These are phyloP conservation scores for Alectoria sarmentosa DNA, from an alignment of 495 filamentous ascomycete genomes.

Conservation along the genomic window DNA sequence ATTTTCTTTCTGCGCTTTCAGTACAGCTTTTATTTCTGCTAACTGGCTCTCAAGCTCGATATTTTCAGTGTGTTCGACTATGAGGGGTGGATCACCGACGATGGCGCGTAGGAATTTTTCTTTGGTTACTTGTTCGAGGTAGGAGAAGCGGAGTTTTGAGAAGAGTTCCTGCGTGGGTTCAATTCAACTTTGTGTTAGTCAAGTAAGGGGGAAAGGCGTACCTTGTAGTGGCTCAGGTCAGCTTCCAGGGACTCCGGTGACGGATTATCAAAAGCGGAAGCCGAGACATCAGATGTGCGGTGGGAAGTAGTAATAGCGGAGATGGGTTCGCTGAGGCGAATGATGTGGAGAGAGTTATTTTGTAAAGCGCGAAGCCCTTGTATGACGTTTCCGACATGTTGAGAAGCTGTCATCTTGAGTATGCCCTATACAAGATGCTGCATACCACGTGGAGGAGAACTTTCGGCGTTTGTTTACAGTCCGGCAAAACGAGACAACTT, in stretches of 20 bases:
- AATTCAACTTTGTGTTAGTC: not conserved
- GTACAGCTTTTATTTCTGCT: slow-evolving; percentile 59
- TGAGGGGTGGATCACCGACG: slow-evolving; percentile 78
- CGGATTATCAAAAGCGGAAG: slow-evolving; percentile 54
- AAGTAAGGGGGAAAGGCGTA: slow-evolving; percentile 23
- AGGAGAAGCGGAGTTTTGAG: slow-evolving; percentile 92
- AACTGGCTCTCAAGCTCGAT: slow-evolving; percentile 68
- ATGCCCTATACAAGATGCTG: not conserved
- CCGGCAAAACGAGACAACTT: not conserved
- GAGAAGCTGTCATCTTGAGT: slow-evolving; percentile 5
- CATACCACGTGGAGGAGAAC: not conserved
- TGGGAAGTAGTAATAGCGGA: slow-evolving; percentile 43
- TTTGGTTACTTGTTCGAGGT: slow-evolving; percentile 76
- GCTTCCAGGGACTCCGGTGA: slow-evolving; percentile 72
- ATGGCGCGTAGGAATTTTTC: slow-evolving; percentile 96
- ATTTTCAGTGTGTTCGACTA: slow-evolving; percentile 78
- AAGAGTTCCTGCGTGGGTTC: slow-evolving; percentile 64
- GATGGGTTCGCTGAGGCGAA: slow-evolving; percentile 70
- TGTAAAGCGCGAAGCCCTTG: slow-evolving; percentile 27
- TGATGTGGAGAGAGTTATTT: slow-evolving; percentile 52
- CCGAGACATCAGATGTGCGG: slow-evolving; percentile 65
- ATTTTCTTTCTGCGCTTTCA: slow-evolving; percentile 73
- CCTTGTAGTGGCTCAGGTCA: slow-evolving; percentile 82
- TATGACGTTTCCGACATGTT: slow-evolving; percentile 18
- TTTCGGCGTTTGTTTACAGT: slow-evolving; percentile 14